Percentiles rank a stretch among this genome's conserved stretches.
phyloP scores from a whole-genome alignment of 169 alveolate species.

The Prorocentrum cordatum region DNA sequence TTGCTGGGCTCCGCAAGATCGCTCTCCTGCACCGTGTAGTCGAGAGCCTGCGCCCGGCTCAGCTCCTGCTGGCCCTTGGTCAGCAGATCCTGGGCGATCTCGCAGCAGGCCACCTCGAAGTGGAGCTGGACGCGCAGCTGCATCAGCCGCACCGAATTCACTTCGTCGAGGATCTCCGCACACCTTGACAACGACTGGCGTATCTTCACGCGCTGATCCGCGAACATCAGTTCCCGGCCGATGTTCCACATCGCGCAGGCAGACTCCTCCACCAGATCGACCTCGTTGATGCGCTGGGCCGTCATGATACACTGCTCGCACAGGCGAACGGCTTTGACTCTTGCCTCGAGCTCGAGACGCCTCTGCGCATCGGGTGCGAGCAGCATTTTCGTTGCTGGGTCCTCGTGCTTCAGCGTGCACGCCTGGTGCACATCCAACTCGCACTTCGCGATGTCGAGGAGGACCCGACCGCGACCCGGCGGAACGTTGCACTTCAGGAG shows the following conservation, averaged over 20 bases:
- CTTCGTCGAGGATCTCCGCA: slow-evolving; percentile 33
- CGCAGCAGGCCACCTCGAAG: slow-evolving; percentile 59
- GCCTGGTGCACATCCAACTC: slow-evolving; percentile 52
- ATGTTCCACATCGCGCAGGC: slow-evolving; percentile 57
- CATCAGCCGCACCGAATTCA: slow-evolving; percentile 48
- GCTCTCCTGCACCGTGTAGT: slow-evolving; percentile 26
- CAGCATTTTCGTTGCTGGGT: slow-evolving; percentile 33
- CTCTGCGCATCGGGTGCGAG: slow-evolving; percentile 26
- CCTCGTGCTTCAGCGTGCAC: slow-evolving; percentile 17
- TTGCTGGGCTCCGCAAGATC: slow-evolving; percentile 4
- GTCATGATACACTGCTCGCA: slow-evolving; percentile 67
- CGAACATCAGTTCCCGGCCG: slow-evolving; percentile 17
- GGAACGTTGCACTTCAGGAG: slow-evolving; percentile 23
- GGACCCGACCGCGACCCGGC: slow-evolving; percentile 26
- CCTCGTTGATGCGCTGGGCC: slow-evolving; percentile 32
- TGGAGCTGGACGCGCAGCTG: slow-evolving; percentile 39
- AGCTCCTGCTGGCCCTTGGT: slow-evolving; percentile 40
- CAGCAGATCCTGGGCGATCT: slow-evolving; percentile 42
- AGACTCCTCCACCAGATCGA: slow-evolving; percentile 47
- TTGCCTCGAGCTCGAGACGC: slow-evolving; percentile 27
- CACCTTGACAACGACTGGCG: slow-evolving; percentile 52
- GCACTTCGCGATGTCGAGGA: slow-evolving; percentile 42
- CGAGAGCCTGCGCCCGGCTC: slow-evolving; percentile 24
- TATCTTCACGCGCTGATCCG: slow-evolving; percentile 23
- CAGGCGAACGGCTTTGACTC: slow-evolving; percentile 39